Base-by-base conservation (phyloP, 2,329 filamentous ascomycete genomes). In the Beauveria australis region DNA sequence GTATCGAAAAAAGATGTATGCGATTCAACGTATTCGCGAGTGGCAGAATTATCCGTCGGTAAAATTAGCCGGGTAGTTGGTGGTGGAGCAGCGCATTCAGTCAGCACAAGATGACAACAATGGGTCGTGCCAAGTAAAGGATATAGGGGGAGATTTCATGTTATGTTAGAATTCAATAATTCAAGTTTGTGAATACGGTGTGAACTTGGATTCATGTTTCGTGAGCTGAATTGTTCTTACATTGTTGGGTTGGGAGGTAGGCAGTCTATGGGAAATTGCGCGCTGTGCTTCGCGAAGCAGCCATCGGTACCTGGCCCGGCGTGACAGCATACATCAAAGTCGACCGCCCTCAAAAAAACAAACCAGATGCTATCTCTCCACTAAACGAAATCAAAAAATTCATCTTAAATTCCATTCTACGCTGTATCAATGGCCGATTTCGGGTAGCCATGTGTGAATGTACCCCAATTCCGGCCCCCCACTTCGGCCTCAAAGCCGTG, bases 381-480 rank as follows among this genome's bases (percentile, higher is more conserved):
- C 10, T 33, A 3, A 12, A 33, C 12, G 30, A 12, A 33, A 12
- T 33, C 18, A 0, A 19, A 9, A 44, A 8, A 14, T 4, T 0
- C 43, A 14, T 19, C 47, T 30, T 3, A 4, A 8, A n/a, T 9
- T 26, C n/a, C 19, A 26, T 26, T 9, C 7, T 8, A 22, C 19
- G 8, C 24, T 3, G 2, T 16, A 37, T 37, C 12, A 16, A 22
- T 12, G n/a, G 37, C 37, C 56, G 56, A 48, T 18, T 47, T 59
- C 65, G 62, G 9, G 73, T 66, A 3, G 66, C 69, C 1, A 72
- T 63, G 7, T 68, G 19, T 10, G 71, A 65, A 1, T 68, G 69
- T 62, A 70, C 68, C 16, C 70, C 69, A 57, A 73, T 70, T 70
- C 40, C 65, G 55, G 37, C 71, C 66, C 18, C 70, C 67, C 16